phyloP scores from a whole-genome alignment of 2,329 filamentous ascomycete genomes.

The Coniella lustricola region DNA sequence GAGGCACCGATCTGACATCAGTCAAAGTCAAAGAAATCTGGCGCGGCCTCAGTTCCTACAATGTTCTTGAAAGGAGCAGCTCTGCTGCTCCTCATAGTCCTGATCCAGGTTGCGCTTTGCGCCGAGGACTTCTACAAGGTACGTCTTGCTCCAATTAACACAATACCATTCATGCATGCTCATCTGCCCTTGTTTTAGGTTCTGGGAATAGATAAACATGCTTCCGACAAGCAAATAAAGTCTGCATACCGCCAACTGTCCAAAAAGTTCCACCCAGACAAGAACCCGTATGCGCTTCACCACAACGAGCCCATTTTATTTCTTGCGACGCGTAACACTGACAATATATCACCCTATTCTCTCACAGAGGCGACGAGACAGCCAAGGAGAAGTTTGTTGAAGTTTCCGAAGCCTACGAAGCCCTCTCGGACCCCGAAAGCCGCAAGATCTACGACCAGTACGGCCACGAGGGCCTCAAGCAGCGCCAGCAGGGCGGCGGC shows the following conservation, averaged over 20 bases:
- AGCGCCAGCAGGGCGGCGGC: slow-evolving; percentile 64
- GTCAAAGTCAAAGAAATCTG: slow-evolving; percentile 7
- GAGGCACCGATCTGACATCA: too few species aligned
- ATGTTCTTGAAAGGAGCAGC: slow-evolving; percentile 48
- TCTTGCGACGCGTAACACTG: too few species aligned
- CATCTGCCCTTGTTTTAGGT: slow-evolving; percentile 42
- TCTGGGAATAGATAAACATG: slow-evolving; percentile 71
- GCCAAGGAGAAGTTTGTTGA: slow-evolving; percentile 90
- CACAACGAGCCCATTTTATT: too few species aligned
- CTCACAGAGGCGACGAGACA: slow-evolving; percentile 60
- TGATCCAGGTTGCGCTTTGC: slow-evolving; percentile 49
- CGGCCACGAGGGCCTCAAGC: slow-evolving; percentile 83
- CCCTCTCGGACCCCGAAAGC: slow-evolving; percentile 70
- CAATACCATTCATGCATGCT: not conserved
- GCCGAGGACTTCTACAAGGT: slow-evolving; percentile 74
- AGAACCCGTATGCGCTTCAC: slow-evolving; percentile 70
- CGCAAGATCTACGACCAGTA: slow-evolving; percentile 91
- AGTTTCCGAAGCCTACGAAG: slow-evolving; percentile 92
- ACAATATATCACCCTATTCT: too few species aligned
- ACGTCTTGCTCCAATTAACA: slow-evolving; percentile 10
- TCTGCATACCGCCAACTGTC: slow-evolving; percentile 84
- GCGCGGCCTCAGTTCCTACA: slow-evolving; percentile 17
- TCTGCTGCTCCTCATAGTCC: slow-evolving; percentile 44
- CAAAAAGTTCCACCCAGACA: slow-evolving; percentile 96
- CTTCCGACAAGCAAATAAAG: slow-evolving; percentile 84